A percentile compares a stretch with the other conserved stretches of the same genome.
phyloP scores from a whole-genome alignment of 495 filamentous ascomycete genomes.

The Penicillium samsonianum region DNA sequence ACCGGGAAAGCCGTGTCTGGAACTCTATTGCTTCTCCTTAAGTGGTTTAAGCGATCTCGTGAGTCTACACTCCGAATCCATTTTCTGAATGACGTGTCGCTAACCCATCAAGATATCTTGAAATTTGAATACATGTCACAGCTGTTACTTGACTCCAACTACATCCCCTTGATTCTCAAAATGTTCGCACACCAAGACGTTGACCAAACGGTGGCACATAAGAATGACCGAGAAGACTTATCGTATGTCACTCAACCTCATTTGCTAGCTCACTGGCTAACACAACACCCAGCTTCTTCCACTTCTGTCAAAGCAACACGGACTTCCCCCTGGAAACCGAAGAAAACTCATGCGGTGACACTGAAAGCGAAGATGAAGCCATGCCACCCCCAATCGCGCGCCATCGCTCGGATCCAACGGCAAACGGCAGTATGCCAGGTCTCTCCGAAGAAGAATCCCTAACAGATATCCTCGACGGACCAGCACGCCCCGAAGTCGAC shows the following conservation, averaged over 20 bases:
- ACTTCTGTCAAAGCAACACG: conserved; percentile 71
- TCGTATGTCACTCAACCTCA: conserved; percentile 54
- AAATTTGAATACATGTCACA: conserved; percentile 97
- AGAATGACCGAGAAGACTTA: conserved; percentile 78
- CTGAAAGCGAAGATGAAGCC: conserved; percentile 66
- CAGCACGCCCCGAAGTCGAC: conserved; percentile 75
- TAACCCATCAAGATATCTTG: conserved; percentile 66
- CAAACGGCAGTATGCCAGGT: conserved; percentile 31
- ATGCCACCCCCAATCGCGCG: conserved; percentile 78
- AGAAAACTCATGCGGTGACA: conserved; percentile 33
- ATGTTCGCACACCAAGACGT: conserved; percentile 90
- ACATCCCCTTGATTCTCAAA: conserved; percentile 88
- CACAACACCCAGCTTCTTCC: conserved; percentile 69
- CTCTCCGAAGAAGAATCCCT: conserved; percentile 37
- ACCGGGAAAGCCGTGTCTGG: conserved; percentile 87
- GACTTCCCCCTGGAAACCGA: conserved; percentile 39
- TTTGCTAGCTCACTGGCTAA: not conserved
- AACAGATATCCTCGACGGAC: conserved; percentile 36
- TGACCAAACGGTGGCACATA: conserved; percentile 81
- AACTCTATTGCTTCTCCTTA: conserved; percentile 78
- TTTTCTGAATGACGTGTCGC: conserved; percentile 16
- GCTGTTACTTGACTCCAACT: conserved; percentile 89
- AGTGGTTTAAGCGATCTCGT: conserved; percentile 98
- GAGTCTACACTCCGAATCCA: conserved; percentile 34
- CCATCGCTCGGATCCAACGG: conserved; percentile 42